Base-by-base conservation (phyloP, 225 moss, liverwort and hornwort species). In the Polytrichum formosum region DNA sequence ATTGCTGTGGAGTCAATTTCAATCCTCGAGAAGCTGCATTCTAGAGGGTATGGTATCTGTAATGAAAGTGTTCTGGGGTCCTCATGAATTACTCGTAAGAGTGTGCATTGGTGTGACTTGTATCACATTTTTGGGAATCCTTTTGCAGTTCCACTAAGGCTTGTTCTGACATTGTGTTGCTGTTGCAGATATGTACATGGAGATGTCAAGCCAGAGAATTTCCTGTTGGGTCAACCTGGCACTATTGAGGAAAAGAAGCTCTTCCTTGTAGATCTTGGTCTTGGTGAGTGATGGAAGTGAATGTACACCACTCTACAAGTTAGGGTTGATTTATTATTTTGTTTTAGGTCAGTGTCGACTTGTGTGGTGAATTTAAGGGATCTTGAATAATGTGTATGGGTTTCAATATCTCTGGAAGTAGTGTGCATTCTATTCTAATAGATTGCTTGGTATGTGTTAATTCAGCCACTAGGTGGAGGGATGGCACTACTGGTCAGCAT, bases 161-260 rank as follows among this genome's bases (percentile, higher is more conserved):
- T 28, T 30, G 4, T 6, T n/a, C 54, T 74, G 5, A 28, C 18
- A 27, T 56, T 16, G 25, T 63, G 6, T 6, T 72, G 28, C 30
- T 7, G 18, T 27, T 29, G 69, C 85, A 88, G 88, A 55, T 88
- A 88, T 74, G 88, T 88, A 26, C 88, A 88, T 33, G 88, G 88
- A 77, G 88, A 88, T 70, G 88, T 88, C 21, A 88, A 88, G 76
- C 88, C 88, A 17, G 88, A 88, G 63, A 88, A 88, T 64, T 88
- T 88, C 78, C 77, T 88, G 20, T 65, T 88, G 70, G 88, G 88
- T 27, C 88, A 88, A 75, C 29, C 88, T 53, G 85, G 75, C 33
- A 82, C 88, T 19, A 70, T 74, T 22, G 88, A 88, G 63, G 88
- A 88, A 71, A 88, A 85, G 68, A 88, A 88, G 28, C 82, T 88